Percentiles rank a stretch among this genome's conserved stretches.
These are phyloP conservation scores for Alternaria brassicae DNA, from an alignment of 2,329 filamentous ascomycete genomes.

Conservation along the genomic window DNA sequence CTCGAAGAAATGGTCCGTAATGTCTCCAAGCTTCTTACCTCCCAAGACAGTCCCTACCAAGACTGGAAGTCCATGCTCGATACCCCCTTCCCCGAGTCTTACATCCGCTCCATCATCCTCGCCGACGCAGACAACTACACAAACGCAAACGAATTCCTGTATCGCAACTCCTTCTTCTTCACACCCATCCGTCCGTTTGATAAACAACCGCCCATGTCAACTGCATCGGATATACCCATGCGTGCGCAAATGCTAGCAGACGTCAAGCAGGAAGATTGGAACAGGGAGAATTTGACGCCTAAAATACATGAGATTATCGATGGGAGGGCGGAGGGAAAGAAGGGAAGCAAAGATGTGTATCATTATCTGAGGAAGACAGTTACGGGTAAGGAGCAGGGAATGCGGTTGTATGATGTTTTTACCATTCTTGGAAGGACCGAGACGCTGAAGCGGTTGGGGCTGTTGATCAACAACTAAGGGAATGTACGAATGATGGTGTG, in stretches of 20 bases:
- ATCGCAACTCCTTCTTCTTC: constrained; percentile 67
- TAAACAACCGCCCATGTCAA: constrained; percentile 13
- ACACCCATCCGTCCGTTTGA: constrained; percentile 36
- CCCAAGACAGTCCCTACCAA: constrained; percentile 34
- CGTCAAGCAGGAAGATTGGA: constrained; percentile 32
- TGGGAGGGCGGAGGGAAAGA: constrained; percentile 29
- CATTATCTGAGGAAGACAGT: constrained; percentile 43
- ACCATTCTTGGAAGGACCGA: constrained; percentile 43
- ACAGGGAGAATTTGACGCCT: constrained; percentile 31
- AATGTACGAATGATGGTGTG: background rate
- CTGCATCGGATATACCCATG: constrained; percentile 27
- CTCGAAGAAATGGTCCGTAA: constrained; percentile 49
- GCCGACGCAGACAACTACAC: constrained; percentile 66
- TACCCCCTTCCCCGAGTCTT: constrained; percentile 50
- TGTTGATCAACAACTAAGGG: constrained; percentile 6
- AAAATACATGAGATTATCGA: constrained; percentile 41
- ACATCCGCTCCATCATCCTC: constrained; percentile 60
- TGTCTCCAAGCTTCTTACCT: constrained; percentile 41
- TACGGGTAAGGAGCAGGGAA: constrained; percentile 42
- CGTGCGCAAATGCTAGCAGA: constrained; percentile 26
- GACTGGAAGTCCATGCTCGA: constrained; percentile 33
- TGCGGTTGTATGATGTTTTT: constrained; percentile 48
- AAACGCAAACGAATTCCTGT: constrained; percentile 62
- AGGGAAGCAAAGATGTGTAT: constrained; percentile 42
- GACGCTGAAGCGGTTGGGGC: constrained; percentile 38